Percentiles rank a stretch among this genome's conserved stretches.
Conservation (phyloP, 2,329 filamentous ascomycete genomes). For the Nemania diffusa region DNA sequence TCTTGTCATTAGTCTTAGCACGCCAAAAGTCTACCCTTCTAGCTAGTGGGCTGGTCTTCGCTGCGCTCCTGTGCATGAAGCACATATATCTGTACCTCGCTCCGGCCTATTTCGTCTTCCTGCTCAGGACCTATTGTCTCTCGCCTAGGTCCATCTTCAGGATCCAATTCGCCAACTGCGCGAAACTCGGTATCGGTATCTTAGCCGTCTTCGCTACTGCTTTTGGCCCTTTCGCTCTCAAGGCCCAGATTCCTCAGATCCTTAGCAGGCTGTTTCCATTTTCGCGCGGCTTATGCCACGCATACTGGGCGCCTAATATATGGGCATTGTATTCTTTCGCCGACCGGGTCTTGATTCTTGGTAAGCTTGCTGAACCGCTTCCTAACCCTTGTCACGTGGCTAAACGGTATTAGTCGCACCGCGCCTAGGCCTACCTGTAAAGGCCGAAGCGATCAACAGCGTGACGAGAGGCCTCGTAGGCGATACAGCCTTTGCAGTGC, state of each 20-base stretch:
- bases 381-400: conserved; percentile 28
- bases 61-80: conserved; percentile 89
- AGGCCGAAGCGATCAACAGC: conserved; percentile 80
- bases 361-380: conserved; percentile 60
- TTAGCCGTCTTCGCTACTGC: conserved; percentile 77
- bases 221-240: conserved; percentile 87
- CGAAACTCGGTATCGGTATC: conserved; percentile 84
- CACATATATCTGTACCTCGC: conserved; percentile 98
- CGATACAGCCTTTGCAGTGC: conserved; percentile 91
- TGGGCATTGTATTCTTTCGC: conserved; percentile 97
- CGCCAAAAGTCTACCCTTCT: conserved; percentile 79
- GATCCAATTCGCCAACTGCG: conserved; percentile 79
- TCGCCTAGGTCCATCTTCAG: conserved; percentile 79
- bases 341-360: conserved; percentile 82
- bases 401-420: conserved; percentile 75
- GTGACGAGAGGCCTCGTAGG: conserved; percentile 94
- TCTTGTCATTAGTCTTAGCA: conserved; percentile 86
- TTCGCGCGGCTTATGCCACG: conserved; percentile 91
- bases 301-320: conserved; percentile 97
- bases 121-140: conserved; percentile 90
- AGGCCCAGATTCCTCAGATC: conserved; percentile 86
- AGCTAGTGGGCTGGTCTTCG: conserved; percentile 83
- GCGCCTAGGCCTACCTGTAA: conserved; percentile 77
- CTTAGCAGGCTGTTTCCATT: conserved; percentile 91
- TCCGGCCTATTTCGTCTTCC: conserved; percentile 93